phyloP scores from a whole-genome alignment of 2,329 filamentous ascomycete genomes.

The Trichoderma atrobrunneum region DNA sequence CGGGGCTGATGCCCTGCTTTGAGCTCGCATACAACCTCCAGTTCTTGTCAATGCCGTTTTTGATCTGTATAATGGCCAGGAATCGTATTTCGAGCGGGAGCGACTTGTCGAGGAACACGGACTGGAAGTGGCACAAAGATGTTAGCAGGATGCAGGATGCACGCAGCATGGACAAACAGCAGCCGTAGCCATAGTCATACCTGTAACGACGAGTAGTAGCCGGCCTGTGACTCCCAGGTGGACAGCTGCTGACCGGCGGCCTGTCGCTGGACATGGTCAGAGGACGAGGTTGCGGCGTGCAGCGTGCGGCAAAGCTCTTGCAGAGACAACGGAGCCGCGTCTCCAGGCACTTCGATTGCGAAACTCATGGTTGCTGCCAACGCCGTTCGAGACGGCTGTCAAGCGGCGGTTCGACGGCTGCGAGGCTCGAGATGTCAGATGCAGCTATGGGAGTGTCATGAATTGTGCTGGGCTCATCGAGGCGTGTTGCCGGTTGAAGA shows the following conservation, averaged over 20 bases:
- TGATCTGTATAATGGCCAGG: conserved; percentile 88
- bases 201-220: conserved; percentile 68
- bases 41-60: conserved; percentile 93
- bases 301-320: conserved; percentile 64
- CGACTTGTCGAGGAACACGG: conserved; percentile 76
- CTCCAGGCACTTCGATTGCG: conserved; percentile 75
- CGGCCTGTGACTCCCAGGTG: conserved; percentile 65
- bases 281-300: conserved; percentile 62
- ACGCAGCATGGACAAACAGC: not conserved
- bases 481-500: not conserved
- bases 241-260: conserved; percentile 68
- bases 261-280: conserved; percentile 60
- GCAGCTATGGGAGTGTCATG: not conserved
- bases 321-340: conserved; percentile 68
- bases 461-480: not conserved
- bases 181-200: conserved; percentile 60
- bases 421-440: not conserved
- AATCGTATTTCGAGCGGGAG: conserved; percentile 78
- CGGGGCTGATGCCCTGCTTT: conserved; percentile 65
- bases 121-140: conserved; percentile 25
- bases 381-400: conserved; percentile 19
- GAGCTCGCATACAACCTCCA: conserved; percentile 66
- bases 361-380: conserved; percentile 56
- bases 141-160: not conserved
- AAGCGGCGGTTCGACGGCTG: not conserved